Conservation (phyloP, 768 basidiomycete species). For the Pleurotus djamor region DNA sequence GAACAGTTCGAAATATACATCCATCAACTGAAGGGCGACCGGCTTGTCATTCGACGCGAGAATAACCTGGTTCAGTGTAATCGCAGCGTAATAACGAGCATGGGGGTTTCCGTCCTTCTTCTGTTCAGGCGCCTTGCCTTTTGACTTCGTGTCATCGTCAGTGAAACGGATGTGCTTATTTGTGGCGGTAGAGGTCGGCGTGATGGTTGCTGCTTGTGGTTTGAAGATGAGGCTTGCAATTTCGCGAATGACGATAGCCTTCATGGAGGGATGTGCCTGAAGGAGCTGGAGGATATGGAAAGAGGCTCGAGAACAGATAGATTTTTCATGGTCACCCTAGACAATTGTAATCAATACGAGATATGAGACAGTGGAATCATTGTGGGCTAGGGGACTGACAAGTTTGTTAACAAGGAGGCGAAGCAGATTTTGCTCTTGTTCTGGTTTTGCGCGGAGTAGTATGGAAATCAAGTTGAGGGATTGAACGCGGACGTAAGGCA, state of each 20-base stretch:
- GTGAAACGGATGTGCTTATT: slow-evolving; percentile 54
- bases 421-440: slow-evolving; percentile 96
- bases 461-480: slow-evolving; percentile 74
- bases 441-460: slow-evolving; percentile 86
- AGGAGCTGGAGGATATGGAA: slow-evolving; percentile 87
- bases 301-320: slow-evolving; percentile 87
- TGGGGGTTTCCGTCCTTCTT: slow-evolving; percentile 60
- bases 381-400: slow-evolving; percentile 34
- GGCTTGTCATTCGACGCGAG: slow-evolving; percentile 65
- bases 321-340: slow-evolving; percentile 87
- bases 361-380: background rate
- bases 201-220: slow-evolving; percentile 35
- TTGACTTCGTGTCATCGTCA: slow-evolving; percentile 32
- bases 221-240: slow-evolving; percentile 76
- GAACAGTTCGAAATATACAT: slow-evolving; percentile 95
- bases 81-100: slow-evolving; percentile 87
- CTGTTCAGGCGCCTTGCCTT: slow-evolving; percentile 18
- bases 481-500: slow-evolving; percentile 87
- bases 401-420: slow-evolving; percentile 93
- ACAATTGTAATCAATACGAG: background rate
- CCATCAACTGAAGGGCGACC: slow-evolving; percentile 77
- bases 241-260: slow-evolving; percentile 84
- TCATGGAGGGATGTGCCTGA: slow-evolving; percentile 93
- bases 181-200: slow-evolving; percentile 31
- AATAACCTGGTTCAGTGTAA: slow-evolving; percentile 94